These are phyloP conservation scores for Aspergillus homomorphus DNA, from an alignment of 495 filamentous ascomycete genomes.

Conservation along the genomic window DNA sequence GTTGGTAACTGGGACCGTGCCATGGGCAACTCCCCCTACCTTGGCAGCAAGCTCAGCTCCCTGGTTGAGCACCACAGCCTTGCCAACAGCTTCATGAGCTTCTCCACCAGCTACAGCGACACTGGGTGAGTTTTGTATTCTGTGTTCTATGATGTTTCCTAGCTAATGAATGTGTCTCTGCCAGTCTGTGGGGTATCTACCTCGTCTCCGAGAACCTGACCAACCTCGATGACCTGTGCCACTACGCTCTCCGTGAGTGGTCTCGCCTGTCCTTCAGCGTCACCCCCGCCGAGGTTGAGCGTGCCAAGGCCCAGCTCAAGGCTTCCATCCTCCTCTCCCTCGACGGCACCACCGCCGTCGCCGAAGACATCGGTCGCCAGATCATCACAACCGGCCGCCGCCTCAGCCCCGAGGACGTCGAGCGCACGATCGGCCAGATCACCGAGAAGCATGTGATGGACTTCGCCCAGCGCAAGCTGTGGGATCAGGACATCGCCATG, in stretches of 20 bases:
- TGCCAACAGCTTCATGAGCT: constrained; percentile 99
- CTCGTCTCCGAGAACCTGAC: constrained; percentile 87
- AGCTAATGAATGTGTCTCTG: constrained; percentile 20
- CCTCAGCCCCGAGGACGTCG: constrained; percentile 88
- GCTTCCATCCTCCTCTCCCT: constrained; percentile 94
- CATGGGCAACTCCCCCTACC: constrained; percentile 93
- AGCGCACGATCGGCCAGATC: constrained; percentile 79
- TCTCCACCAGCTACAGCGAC: constrained; percentile 98
- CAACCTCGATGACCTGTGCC: constrained; percentile 87
- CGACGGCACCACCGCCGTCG: constrained; percentile 93
- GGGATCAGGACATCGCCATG: constrained; percentile 96
- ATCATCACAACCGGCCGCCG: constrained; percentile 95
- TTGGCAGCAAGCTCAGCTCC: constrained; percentile 95
- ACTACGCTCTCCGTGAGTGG: constrained; percentile 99
- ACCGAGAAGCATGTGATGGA: constrained; percentile 96
- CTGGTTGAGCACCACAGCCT: constrained; percentile 90
- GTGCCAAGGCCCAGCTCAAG: constrained; percentile 98
- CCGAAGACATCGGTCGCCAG: constrained; percentile 97
- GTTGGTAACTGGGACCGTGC: constrained; percentile 99
- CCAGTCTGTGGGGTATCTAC: constrained; percentile 99
- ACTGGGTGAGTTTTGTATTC: constrained; percentile 69
- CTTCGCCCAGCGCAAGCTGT: constrained; percentile 85
- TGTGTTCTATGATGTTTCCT: constrained; percentile 3
- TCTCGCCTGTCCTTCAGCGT: constrained; percentile 84
- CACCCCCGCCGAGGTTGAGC: constrained; percentile 87